A percentile compares a stretch with the other conserved stretches of the same genome.
Conservation (phyloP, 2,329 filamentous ascomycete species). For the Hansfordia pulvinata region DNA sequence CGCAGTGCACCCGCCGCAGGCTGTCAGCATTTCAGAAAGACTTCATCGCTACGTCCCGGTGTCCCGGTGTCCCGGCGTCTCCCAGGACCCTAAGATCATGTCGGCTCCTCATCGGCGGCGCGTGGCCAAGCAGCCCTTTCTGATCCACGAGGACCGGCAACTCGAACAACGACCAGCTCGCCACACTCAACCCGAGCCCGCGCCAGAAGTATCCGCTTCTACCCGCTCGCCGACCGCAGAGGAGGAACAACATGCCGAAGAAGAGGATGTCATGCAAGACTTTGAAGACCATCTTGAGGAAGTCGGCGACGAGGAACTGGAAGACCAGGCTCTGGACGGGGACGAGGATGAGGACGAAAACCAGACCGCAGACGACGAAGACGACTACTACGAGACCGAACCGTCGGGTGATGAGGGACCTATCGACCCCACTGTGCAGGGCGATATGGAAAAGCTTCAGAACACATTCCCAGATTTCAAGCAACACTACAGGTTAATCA, state of each 20-base stretch:
- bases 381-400: slow-evolving; percentile 28
- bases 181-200: too few species aligned
- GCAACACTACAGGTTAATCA: slow-evolving; percentile 77
- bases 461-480: slow-evolving; percentile 73
- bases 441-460: slow-evolving; percentile 81
- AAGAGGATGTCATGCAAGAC: slow-evolving; percentile 10
- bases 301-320: slow-evolving; percentile 16
- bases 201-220: not conserved
- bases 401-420: slow-evolving; percentile 45
- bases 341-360: slow-evolving; percentile 24
- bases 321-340: slow-evolving; percentile 19
- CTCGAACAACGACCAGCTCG: too few species aligned
- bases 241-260: slow-evolving; percentile 15
- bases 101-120: too few species aligned
- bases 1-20: too few species aligned
- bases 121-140: slow-evolving; percentile 17
- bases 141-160: slow-evolving; percentile 19
- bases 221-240: too few species aligned
- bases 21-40: too few species aligned
- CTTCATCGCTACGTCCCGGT: too few species aligned
- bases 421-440: slow-evolving; percentile 55
- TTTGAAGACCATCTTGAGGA: slow-evolving; percentile 8
- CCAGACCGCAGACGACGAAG: slow-evolving; percentile 16
- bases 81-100: too few species aligned
- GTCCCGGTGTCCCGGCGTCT: too few species aligned